Evolutionary conservation across 2,329 filamentous ascomycete genomes (phyloP).

Genomic region (Aspergillus costaricaensis): DNA sequence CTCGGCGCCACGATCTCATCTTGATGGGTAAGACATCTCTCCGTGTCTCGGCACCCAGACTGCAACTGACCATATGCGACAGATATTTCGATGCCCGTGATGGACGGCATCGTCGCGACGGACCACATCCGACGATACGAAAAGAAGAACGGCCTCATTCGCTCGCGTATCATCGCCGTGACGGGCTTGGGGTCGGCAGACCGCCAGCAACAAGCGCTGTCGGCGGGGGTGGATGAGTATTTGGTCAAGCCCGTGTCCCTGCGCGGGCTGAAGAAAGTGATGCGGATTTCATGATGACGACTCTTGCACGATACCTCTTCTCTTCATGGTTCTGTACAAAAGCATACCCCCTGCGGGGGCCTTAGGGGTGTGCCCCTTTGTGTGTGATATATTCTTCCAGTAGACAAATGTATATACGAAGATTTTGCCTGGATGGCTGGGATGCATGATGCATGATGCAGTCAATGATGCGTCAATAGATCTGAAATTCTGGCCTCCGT

Average conservation of each 20-base stretch:
- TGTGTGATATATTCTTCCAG: not conserved
- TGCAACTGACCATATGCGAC: not conserved
- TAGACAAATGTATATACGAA: not conserved
- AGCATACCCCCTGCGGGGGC: not conserved
- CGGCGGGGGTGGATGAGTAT: constrained; percentile 29
- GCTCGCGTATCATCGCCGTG: constrained; percentile 30
- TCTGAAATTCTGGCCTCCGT: too few relatives aligned
- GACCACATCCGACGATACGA: constrained; percentile 40
- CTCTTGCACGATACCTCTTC: not conserved
- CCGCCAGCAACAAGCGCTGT: constrained; percentile 28
- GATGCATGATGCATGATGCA: too few relatives aligned
- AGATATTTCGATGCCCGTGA: constrained; percentile 47
- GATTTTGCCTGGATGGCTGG: not conserved
- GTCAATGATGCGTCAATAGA: too few relatives aligned
- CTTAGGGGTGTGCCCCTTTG: not conserved
- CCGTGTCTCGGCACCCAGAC: not conserved
- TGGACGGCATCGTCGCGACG: constrained; percentile 47
- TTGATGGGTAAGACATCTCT: constrained; percentile 28
- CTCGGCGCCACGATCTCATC: constrained; percentile 36
- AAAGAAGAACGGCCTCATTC: constrained; percentile 20
- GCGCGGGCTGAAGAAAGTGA: constrained; percentile 23
- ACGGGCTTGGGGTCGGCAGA: constrained; percentile 30
- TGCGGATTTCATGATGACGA: constrained; percentile 17
- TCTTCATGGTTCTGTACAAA: not conserved
- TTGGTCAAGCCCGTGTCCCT: constrained; percentile 31